These are phyloP conservation scores for Brassica hybrid DNA, from an alignment of 441 rosid species.

Conservation along the genomic window DNA sequence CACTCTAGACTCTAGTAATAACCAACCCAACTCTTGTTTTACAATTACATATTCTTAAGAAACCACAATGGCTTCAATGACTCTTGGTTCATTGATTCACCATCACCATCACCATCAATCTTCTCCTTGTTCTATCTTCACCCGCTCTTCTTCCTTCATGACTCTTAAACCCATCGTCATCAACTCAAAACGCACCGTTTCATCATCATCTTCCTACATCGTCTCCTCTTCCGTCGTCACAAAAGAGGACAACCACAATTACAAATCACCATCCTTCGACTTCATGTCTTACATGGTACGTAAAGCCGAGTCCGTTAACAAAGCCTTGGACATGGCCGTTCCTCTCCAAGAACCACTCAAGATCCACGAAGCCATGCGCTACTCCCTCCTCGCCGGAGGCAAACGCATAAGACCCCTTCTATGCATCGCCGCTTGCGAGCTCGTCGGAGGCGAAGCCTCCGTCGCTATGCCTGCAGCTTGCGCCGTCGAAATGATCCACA, in stretches of 20 bases:
- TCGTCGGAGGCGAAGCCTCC: constrained; percentile 70
- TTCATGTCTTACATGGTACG: constrained; percentile 67
- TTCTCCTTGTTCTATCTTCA: constrained; percentile 38
- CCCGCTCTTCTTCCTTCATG: constrained; percentile 34
- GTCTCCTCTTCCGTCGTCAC: too few species aligned
- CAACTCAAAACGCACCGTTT: constrained; percentile 35
- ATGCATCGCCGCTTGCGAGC: constrained; percentile 79
- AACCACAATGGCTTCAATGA: constrained; percentile 71
- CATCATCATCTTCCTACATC: constrained; percentile 34
- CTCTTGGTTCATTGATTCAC: constrained; percentile 43
- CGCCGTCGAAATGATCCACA: constrained; percentile 87
- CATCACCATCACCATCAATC: constrained; percentile 11
- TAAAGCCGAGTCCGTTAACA: constrained; percentile 63
- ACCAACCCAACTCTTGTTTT: too few species aligned
- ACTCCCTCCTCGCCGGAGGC: constrained; percentile 84
- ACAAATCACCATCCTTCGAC: constrained; percentile 51
- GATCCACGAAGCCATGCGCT: constrained; percentile 90
- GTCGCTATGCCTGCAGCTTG: constrained; percentile 81
- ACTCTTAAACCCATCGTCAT: constrained; percentile 27
- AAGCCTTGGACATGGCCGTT: constrained; percentile 66
- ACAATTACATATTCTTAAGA: too few species aligned
- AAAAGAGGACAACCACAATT: too few species aligned
- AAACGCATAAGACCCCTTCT: constrained; percentile 80
- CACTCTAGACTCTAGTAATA: too few species aligned
- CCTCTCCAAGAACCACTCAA: constrained; percentile 63